Base-by-base conservation (phyloP, 495 filamentous ascomycete genomes). In the Elaphomyces granulatus region DNA sequence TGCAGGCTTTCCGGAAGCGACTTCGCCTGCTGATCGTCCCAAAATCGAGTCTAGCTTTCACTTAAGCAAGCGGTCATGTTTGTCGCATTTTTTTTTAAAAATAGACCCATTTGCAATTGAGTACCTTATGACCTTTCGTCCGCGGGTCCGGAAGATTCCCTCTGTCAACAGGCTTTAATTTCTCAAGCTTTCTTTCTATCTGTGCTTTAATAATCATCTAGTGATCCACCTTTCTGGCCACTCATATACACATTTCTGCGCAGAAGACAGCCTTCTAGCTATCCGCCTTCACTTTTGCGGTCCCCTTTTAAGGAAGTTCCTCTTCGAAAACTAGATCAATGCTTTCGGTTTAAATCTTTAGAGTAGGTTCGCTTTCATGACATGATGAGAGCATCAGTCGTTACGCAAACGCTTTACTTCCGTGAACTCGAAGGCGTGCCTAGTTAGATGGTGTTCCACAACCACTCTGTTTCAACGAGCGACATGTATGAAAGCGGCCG, bases 31-130 rank as follows among this genome's bases (percentile, higher is more conserved):
- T 53, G 42, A 38, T 59, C 50, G 19, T 52, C 49, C 41, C 47
- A 37, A 2, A 55, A 21, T 40, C 51, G 6, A 59, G 32, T n/a
- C 55, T 6, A 20, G 55, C 51, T 37, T 59, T 59, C 16, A 38
- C 46, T 55, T 57, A 14, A 30, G 21, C 4, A 57, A 41, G 17
- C 37, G 44, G n/a, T 47, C 34, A 17, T 54, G 30, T 2, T 40
- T 15, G 21, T 53, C 47, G 23, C 45, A 50, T n/a, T n/a, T n/a
- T n/a, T 34, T 55, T 52, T 23, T 50, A 52, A 19, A 35, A 23
- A 39, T 31, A 43, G 9, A 50, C 45, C 42, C 42, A 48, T 26
- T 19, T 45, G 26, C 36, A 37, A 37, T 37, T 14, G 36, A 37
- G 36, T 9, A 36, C 18, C 34, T 36, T 10, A 8, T 36, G n/a